Evolutionary conservation across 495 filamentous ascomycete species (phyloP), one percentile per base, ranked within the genome.

Genomic region (Podospora fimiseda): DNA sequence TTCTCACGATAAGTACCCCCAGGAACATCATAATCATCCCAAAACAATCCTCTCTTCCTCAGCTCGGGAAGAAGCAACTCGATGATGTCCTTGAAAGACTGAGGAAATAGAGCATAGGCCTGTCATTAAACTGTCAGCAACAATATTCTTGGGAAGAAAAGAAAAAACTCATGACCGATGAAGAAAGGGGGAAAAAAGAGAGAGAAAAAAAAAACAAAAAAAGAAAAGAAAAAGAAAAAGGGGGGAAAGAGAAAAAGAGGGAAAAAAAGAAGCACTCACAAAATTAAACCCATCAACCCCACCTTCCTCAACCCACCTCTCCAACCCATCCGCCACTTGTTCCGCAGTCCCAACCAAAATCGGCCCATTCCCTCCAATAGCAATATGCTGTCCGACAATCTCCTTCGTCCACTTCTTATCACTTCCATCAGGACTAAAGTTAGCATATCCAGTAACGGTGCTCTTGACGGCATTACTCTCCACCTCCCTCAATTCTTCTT

Each of bases 391-490:
- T 0, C 77, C 82, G 1, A 87, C 70, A 0, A 79, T 81, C 13
- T 70, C 57, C 64, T 82, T 83, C 2, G 82, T 86, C 83, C 83
- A 87, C 69, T 81, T 83, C 11, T 67, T 59, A 2, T 72, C 76
- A 2, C 55, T n/a, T n/a, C 39, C 8, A 1, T 47, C 59, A 0
- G 68, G 64, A 15, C 66, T 59, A 51, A 69, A 69, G 20, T 63
- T 53, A 19, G 71, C 63, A 55, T 68, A 73, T 22, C 59, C 71
- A 49, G 70, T 70, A 14, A 74, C 69, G 1, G 70, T 70, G 7
- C 65, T 71, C 47, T 67, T 68, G 22, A 85, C 80, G 0, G 81
- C 81, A 56, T 85, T 85, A 62, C 79, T 84, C 65, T 82, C 79
- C 4, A 83, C 81, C 51, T 78, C 68, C 16, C 79, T 63, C 57